Percentiles rank a stretch among this genome's conserved stretches.
phyloP scores from a whole-genome alignment of 352 stramenopile species.

The Globisporangium spinosum region DNA sequence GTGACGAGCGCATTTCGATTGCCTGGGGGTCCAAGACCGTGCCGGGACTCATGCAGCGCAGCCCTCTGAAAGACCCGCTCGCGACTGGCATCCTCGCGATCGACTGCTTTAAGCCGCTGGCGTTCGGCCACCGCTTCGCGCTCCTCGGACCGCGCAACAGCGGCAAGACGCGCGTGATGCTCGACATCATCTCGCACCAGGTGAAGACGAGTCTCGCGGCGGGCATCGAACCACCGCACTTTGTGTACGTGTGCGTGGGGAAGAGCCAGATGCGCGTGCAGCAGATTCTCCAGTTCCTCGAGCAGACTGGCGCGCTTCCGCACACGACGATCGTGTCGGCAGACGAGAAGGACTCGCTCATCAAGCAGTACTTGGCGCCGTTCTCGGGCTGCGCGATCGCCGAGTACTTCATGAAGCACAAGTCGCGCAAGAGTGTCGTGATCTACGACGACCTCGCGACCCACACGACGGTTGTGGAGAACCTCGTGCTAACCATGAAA shows the following conservation, averaged over 20 bases:
- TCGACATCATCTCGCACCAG: slow-evolving; percentile 68
- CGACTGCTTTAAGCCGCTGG: slow-evolving; percentile 76
- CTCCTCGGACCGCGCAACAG: slow-evolving; percentile 62
- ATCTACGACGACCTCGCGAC: slow-evolving; percentile 79
- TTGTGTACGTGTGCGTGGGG: slow-evolving; percentile 75
- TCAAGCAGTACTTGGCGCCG: slow-evolving; percentile 79
- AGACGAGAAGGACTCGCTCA: slow-evolving; percentile 59
- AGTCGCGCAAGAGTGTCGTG: slow-evolving; percentile 52
- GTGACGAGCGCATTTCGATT: slow-evolving; percentile 31
- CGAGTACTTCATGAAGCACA: slow-evolving; percentile 63
- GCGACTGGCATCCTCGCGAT: slow-evolving; percentile 64
- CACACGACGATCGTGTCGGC: slow-evolving; percentile 70
- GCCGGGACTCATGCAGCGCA: slow-evolving; percentile 57
- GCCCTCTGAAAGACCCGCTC: slow-evolving; percentile 45
- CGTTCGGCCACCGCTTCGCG: slow-evolving; percentile 62
- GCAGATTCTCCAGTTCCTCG: slow-evolving; percentile 60
- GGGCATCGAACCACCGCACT: slow-evolving; percentile 43
- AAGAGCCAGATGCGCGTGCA: slow-evolving; percentile 55
- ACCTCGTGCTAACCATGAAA: slow-evolving; percentile 65
- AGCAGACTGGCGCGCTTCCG: slow-evolving; percentile 34
- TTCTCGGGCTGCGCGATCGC: slow-evolving; percentile 73
- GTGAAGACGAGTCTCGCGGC: slow-evolving; percentile 28
- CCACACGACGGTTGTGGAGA: slow-evolving; percentile 71
- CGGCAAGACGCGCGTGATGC: slow-evolving; percentile 64
- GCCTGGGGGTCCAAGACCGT: slow-evolving; percentile 60